Conservation (phyloP, 2,329 filamentous ascomycete genomes). For the Botrytis medusae region DNA sequence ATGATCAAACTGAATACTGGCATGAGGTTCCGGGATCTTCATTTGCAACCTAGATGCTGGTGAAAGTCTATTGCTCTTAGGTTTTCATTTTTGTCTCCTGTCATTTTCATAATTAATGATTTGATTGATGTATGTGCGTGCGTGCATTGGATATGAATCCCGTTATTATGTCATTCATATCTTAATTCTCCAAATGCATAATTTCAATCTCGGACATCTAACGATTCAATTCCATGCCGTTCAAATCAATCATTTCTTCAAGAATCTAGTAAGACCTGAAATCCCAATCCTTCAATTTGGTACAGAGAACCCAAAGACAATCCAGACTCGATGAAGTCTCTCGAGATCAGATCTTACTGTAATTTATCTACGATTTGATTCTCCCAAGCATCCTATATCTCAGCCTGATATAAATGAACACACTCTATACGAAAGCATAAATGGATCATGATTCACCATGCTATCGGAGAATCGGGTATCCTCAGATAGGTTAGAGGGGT, state of each 20-base stretch:
- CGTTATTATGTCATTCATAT: background rate
- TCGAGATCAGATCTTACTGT: background rate
- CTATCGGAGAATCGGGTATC: background rate
- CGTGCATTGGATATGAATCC: background rate
- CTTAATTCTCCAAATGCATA: background rate
- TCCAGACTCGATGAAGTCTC: background rate
- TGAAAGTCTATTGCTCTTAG: background rate
- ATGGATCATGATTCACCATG: background rate
- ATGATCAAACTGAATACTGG: background rate
- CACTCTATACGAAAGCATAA: background rate
- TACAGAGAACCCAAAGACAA: background rate
- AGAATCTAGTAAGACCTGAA: background rate
- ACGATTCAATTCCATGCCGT: background rate
- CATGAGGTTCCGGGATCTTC: background rate
- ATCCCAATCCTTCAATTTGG: background rate
- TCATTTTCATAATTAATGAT: background rate
- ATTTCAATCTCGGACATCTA: background rate
- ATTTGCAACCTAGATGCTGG: background rate
- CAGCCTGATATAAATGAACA: constrained; percentile 4
- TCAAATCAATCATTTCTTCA: background rate
- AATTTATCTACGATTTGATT: background rate
- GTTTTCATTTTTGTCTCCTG: background rate
- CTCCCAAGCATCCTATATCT: constrained; percentile 3
- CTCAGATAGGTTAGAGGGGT: background rate
- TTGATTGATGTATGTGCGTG: background rate